These are phyloP conservation scores for Syzygium jambos DNA, from an alignment of 345 rosid species.

Conservation along the genomic window DNA sequence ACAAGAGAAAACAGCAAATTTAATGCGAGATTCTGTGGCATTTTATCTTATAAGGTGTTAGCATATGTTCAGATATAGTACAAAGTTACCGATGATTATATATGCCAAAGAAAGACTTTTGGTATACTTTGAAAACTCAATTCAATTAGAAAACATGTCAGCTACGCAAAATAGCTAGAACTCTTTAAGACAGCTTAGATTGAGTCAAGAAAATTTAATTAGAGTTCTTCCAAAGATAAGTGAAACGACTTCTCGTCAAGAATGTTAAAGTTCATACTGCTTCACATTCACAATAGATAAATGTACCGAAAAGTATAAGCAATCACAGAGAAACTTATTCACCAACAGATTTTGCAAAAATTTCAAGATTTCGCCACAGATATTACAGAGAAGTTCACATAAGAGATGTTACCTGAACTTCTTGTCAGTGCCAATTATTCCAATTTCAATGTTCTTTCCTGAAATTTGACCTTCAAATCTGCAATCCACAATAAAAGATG, in stretches of 20 bases:
- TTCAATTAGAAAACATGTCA: not conserved
- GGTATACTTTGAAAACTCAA: not conserved
- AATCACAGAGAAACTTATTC: not conserved
- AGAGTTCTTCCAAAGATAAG: not conserved
- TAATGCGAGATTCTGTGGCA: not conserved
- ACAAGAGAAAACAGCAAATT: not conserved
- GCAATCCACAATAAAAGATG: conserved; percentile 8
- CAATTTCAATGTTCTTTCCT: conserved; percentile 83
- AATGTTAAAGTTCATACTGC: not conserved
- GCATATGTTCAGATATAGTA: not conserved
- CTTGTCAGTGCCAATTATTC: conserved; percentile 66
- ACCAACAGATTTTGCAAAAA: not conserved
- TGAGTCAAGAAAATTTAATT: not conserved
- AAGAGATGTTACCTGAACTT: conserved; percentile 48
- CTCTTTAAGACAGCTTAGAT: not conserved
- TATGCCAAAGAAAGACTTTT: not conserved
- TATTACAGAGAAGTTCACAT: not conserved
- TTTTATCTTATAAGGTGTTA: not conserved
- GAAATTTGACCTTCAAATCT: conserved; percentile 95
- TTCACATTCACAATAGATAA: not conserved
- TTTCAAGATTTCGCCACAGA: not conserved
- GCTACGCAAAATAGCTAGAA: not conserved
- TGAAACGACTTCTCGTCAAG: not conserved
- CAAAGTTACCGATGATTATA: not conserved
- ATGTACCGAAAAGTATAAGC: not conserved